Base-by-base conservation (phyloP, 1,139 yeast genomes). In the Diutina siamensis region DNA sequence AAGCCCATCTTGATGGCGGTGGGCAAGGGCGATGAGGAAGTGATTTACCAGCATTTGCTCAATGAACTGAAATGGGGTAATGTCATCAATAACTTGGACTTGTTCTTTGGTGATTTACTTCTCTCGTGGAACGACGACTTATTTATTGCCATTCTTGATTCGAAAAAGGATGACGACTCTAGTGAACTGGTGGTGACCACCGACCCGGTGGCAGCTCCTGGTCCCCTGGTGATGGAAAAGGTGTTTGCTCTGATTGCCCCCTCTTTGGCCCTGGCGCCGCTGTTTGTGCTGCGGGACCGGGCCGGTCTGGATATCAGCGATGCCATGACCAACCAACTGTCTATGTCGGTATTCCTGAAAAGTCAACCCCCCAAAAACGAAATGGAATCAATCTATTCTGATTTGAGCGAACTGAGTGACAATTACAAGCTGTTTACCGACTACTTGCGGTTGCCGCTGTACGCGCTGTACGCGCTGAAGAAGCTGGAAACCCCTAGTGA, bases 41-140 rank as follows among this genome's bases (percentile, higher is more conserved):
- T 78, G 21, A 66, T 78, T 27, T 72, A 78, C 52, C 83, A 78
- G 55, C 82, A 76, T 49, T 64, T 80, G 49, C 65, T 80, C 46
- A 78, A 81, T 44, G 78, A 76, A 48, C 62, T 70, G 40, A 71
- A 71, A 64, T 66, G 76, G 66, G 81, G 80, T 22, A 58, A 63
- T 38, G 71, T 76, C 31, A 62, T 78, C 46, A 66, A 69, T 41
- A 79, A 74, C 48, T 61, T 79, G 48, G 70, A 67, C 44, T 51
- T 56, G 40, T 70, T 70, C 52, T 70, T 70, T 50, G 72, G 74
- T 5, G 65, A 64, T 35, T 53, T 65, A 45, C 57, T 69, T 45
- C 55, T 68, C 45, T 58, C 62, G 12, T 67, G 71, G 65, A 67
- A 68, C 46, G 67, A 65, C 45, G 47, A 57, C 5, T 51, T 65